A percentile compares a stretch with the other conserved stretches of the same genome.
phyloP scores from a whole-genome alignment of 805 yeast genomes.

The Wickerhamiella bombiphila region DNA sequence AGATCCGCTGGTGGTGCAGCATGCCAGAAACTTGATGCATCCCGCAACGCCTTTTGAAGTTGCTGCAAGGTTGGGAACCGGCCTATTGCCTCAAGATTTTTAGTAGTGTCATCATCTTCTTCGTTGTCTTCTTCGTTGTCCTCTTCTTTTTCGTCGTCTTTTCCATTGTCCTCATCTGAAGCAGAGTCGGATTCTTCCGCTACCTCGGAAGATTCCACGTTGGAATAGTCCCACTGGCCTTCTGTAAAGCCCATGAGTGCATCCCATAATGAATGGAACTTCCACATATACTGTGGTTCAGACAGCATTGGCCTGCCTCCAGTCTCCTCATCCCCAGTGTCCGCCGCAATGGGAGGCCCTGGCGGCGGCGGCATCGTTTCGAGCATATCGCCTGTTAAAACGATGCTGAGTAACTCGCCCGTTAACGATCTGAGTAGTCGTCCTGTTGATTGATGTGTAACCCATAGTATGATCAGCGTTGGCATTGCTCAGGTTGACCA shows the following conservation, averaged over 20 bases:
- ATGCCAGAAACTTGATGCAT: slow-evolving; percentile 8
- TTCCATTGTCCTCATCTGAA: background rate
- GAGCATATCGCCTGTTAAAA: no score
- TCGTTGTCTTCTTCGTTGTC: slow-evolving; percentile 4
- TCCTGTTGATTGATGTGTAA: no score
- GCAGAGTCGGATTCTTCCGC: background rate
- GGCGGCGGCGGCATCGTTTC: no score
- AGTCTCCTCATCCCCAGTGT: no score
- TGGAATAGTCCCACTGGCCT: background rate
- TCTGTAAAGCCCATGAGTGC: slow-evolving; percentile 1
- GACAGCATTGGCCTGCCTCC: no score
- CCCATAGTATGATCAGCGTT: no score
- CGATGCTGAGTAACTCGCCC: no score
- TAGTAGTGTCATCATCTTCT: slow-evolving; percentile 9
- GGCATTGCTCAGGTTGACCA: no score
- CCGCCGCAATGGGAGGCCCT: no score
- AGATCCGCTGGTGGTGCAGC: background rate
- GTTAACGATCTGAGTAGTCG: no score
- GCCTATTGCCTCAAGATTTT: slow-evolving; percentile 14
- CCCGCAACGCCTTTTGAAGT: slow-evolving; percentile 12
- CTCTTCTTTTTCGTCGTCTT: slow-evolving; percentile 5
- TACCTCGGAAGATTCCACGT: background rate
- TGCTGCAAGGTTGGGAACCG: slow-evolving; percentile 13
- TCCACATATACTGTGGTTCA: background rate
- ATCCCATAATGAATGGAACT: slow-evolving; percentile 1